These are phyloP conservation scores for Sugiyamaella pinicola DNA, from an alignment of 1,139 yeast genomes.

Conservation along the genomic window DNA sequence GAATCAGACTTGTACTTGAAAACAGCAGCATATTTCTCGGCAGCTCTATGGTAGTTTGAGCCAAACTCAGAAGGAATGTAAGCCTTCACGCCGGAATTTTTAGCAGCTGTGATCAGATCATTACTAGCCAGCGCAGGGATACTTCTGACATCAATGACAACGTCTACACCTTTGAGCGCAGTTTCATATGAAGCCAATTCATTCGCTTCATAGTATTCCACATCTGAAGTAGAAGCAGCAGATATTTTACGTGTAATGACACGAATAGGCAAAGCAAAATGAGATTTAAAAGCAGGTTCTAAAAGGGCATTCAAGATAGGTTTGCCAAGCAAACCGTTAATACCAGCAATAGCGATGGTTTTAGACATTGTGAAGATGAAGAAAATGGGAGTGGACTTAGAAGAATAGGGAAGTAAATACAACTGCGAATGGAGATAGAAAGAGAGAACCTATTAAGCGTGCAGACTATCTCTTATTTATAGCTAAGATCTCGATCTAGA, in stretches of 20 bases:
- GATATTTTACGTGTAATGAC: slow-evolving; percentile 45
- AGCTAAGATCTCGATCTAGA: not conserved
- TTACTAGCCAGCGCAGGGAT: slow-evolving; percentile 16
- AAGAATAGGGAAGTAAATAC: not conserved
- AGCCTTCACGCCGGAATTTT: slow-evolving; percentile 50
- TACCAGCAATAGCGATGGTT: slow-evolving; percentile 55
- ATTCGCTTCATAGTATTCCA: slow-evolving; percentile 28
- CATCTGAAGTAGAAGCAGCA: slow-evolving; percentile 38
- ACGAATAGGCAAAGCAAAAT: slow-evolving; percentile 53
- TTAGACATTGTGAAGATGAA: slow-evolving; percentile 1
- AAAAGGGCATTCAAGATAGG: slow-evolving; percentile 52
- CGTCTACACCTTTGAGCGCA: slow-evolving; percentile 54
- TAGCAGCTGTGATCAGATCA: slow-evolving; percentile 44
- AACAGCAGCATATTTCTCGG: slow-evolving; percentile 31
- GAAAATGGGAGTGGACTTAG: not conserved
- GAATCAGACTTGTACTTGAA: slow-evolving; percentile 40
- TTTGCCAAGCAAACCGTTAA: slow-evolving; percentile 55
- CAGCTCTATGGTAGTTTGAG: slow-evolving; percentile 44
- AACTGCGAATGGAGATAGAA: not conserved
- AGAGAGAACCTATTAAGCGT: not conserved
- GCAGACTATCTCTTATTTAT: not conserved
- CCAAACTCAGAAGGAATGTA: slow-evolving; percentile 70
- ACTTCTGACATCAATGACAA: slow-evolving; percentile 50
- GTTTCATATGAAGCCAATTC: slow-evolving; percentile 41
- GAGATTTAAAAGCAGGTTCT: slow-evolving; percentile 47